phyloP scores from a whole-genome alignment of 192 early-diverging fungal species.

The Coemansia sp. region DNA sequence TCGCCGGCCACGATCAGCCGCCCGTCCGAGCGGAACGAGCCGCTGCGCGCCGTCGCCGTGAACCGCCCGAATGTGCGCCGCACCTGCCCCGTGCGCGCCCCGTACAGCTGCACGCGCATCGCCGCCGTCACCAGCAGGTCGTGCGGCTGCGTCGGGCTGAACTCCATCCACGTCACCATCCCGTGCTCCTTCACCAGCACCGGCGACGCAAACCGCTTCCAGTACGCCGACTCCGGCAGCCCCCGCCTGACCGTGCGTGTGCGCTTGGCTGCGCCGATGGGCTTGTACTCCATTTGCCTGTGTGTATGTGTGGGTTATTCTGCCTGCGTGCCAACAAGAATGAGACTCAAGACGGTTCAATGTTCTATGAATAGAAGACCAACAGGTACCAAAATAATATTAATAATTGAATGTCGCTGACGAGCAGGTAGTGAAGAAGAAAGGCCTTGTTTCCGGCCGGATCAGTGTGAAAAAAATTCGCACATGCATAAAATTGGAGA shows the following conservation, averaged over 20 bases:
- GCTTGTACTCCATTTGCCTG: conserved; percentile 57
- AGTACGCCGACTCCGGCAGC: conserved; percentile 68
- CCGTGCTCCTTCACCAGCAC: conserved; percentile 87
- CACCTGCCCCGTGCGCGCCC: conserved; percentile 73
- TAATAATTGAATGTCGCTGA: too few species aligned
- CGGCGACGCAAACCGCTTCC: conserved; percentile 85
- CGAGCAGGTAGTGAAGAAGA: too few species aligned
- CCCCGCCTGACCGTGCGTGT: conserved; percentile 58
- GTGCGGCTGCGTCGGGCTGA: conserved; percentile 75
- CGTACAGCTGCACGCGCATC: conserved; percentile 90
- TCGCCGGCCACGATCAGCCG: conserved; percentile 93
- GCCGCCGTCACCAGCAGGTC: conserved; percentile 91
- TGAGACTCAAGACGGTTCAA: background rate
- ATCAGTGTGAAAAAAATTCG: too few species aligned
- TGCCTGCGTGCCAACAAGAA: background rate
- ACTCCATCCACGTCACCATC: conserved; percentile 78
- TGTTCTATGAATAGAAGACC: too few species aligned
- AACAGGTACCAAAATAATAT: too few species aligned
- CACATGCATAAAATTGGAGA: too few species aligned
- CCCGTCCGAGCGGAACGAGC: conserved; percentile 78
- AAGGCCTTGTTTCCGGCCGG: too few species aligned
- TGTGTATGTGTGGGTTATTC: background rate
- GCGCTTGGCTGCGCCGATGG: conserved; percentile 59
- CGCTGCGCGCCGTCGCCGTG: conserved; percentile 82
- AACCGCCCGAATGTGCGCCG: conserved; percentile 94